Conservation (phyloP, 177 flowering plant genomes). For the Vitis hybrid region DNA sequence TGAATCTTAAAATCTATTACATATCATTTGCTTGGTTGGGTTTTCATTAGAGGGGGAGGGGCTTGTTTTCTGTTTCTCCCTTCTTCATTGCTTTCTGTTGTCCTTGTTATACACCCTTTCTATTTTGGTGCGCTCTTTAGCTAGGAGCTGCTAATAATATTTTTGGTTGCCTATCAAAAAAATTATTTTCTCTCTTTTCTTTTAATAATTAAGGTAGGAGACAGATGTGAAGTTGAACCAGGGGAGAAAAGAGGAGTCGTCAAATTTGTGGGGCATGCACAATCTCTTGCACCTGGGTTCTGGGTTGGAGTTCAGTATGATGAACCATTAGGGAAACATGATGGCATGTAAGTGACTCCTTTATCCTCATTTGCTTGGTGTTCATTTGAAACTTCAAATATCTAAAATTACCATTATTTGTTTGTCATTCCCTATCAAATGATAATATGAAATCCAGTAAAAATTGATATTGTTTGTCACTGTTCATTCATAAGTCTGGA, state of each 20-base stretch:
- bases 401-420: neutral
- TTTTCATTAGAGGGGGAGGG: too few species aligned
- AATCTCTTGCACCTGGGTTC: slow-evolving; percentile 83
- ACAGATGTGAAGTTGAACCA: slow-evolving; percentile 90
- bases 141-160: neutral
- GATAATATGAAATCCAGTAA: too few species aligned
- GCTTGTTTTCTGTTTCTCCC: too few species aligned
- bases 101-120: neutral
- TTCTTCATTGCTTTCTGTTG: too few species aligned
- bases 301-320: slow-evolving; percentile 98
- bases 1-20: too few species aligned
- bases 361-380: neutral
- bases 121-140: neutral
- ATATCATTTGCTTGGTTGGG: too few species aligned
- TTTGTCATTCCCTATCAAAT: neutral
- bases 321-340: slow-evolving; percentile 95
- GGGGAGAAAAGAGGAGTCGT: slow-evolving; percentile 92
- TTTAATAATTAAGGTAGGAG: slow-evolving; percentile 61
- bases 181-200: neutral
- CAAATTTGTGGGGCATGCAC: slow-evolving; percentile 79
- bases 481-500: too few species aligned
- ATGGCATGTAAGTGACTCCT: slow-evolving; percentile 69
- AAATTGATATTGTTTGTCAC: too few species aligned
- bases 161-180: neutral
- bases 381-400: neutral